phyloP scores from a whole-genome alignment of 2,329 filamentous ascomycete species.

The Thermomyces lanuginosus region DNA sequence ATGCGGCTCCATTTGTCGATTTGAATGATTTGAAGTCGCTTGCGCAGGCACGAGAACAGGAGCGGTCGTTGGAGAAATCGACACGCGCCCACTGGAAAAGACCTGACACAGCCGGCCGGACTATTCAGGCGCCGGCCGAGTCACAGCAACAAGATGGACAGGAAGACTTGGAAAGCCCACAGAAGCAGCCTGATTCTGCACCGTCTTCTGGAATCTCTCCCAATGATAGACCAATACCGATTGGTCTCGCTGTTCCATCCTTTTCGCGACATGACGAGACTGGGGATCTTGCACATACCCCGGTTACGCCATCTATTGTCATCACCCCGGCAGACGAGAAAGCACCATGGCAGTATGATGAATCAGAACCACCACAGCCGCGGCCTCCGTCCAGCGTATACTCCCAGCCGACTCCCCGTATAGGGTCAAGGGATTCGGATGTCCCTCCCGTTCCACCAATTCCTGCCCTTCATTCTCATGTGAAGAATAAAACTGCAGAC shows the following conservation, averaged over 20 bases:
- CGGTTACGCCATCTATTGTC: conserved; percentile 30
- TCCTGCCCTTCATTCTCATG: conserved; percentile 15
- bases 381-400: conserved; percentile 29
- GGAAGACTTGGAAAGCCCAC: conserved; percentile 1
- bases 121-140: conserved; percentile 7
- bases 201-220: conserved; percentile 25
- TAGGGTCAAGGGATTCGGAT: conserved; percentile 11
- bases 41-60: conserved; percentile 17
- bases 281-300: conserved; percentile 13
- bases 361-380: conserved; percentile 12
- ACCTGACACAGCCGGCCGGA: conserved; percentile 10
- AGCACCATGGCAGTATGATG: conserved; percentile 18
- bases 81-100: conserved; percentile 11
- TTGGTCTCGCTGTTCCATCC: conserved; percentile 29
- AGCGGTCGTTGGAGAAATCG: conserved; percentile 13
- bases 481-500: conserved; percentile 7
- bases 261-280: no score
- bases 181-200: conserved; percentile 10
- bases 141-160: conserved; percentile 5
- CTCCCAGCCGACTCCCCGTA: conserved; percentile 23
- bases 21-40: conserved; percentile 23
- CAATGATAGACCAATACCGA: conserved; percentile 30
- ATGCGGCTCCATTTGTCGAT: conserved; percentile 17
- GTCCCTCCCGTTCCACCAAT: conserved; percentile 28
- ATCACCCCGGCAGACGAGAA: conserved; percentile 30